A percentile compares a stretch with the other conserved stretches of the same genome.
These are phyloP conservation scores for Blakeslea trispora DNA, from an alignment of 371 early-diverging fungal species.

Conservation along the genomic window DNA sequence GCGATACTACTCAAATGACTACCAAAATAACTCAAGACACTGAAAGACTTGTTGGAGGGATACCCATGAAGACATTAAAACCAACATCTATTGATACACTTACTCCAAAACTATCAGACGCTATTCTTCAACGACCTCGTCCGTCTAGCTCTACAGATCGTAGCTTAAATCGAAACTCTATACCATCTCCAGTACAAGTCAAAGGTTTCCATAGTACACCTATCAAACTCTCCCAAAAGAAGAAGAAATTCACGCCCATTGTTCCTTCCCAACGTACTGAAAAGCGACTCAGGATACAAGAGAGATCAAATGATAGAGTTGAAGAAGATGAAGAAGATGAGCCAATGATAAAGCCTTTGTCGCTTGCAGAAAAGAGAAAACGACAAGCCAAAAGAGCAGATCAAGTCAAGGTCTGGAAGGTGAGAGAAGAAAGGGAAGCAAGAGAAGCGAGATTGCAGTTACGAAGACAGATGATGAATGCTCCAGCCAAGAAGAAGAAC, in stretches of 20 bases:
- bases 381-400: constrained; percentile 41
- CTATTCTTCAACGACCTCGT: constrained; percentile 8
- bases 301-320: neutral
- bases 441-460: constrained; percentile 32
- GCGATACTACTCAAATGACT: neutral
- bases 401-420: constrained; percentile 48
- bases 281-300: neutral
- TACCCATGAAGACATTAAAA: too few species aligned
- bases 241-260: constrained; percentile 2
- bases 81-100: neutral
- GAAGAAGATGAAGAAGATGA: constrained; percentile 17
- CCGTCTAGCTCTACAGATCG: constrained; percentile 3
- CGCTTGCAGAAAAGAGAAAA: constrained; percentile 36
- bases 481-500: neutral
- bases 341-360: constrained; percentile 31
- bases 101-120: neutral
- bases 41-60: too few species aligned
- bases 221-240: constrained; percentile 5
- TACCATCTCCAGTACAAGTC: constrained; percentile 10
- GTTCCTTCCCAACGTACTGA: neutral
- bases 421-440: constrained; percentile 48
- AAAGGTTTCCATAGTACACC: constrained; percentile 8
- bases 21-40: too few species aligned
- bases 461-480: constrained; percentile 27
- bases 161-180: constrained; percentile 3